Base-by-base conservation (phyloP, 225 moss, liverwort and hornwort genomes). In the Lunularia cruciata region DNA sequence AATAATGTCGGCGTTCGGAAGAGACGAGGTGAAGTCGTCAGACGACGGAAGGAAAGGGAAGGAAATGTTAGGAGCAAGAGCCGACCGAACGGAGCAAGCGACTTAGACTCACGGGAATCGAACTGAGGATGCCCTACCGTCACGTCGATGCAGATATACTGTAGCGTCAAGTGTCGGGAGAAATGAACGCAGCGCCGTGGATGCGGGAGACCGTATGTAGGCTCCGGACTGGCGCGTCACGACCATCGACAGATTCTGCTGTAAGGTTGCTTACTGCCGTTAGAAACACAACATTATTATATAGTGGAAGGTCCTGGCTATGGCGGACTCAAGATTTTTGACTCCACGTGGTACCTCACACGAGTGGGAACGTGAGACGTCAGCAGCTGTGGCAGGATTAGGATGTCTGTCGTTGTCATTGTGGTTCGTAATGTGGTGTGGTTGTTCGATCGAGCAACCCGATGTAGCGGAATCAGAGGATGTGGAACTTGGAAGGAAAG, bases 321-420 rank as follows among this genome's bases (percentile, higher is more conserved):
- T 57, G 56, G 32, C 16, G 56, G 56, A 30, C 55, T 55, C 30
- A 30, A 30, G n/a, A 8, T 22, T 9, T 60, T 35, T 34, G 37
- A 22, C 32, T 60, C 60, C 60, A 60, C 60, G 60, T 60, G 60
- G 60, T 60, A 12, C 12, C 43, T 16, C 12, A 43, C 12, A 16
- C 43, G 11, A 43, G 3, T 16, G 16, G 16, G 1, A 2, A 43
- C 43, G 1, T 16, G 55, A 19, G 27, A 15, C 28, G 23, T 3
- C 12, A 2, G 14, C 56, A 27, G 10, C 26, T 16, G 56, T 5
- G 27, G 56, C 16, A 18, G 33, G 18, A 18, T 57, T 57, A 16
- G 30, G 31, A 31, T 26, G 54, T n/a, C n/a, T 43, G 43, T 43
- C 43, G 16, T 43, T 11, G 1, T 16, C 27, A 26, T 2, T 54